Conservation (phyloP, 345 rosid genomes). For the Mangifera indica region DNA sequence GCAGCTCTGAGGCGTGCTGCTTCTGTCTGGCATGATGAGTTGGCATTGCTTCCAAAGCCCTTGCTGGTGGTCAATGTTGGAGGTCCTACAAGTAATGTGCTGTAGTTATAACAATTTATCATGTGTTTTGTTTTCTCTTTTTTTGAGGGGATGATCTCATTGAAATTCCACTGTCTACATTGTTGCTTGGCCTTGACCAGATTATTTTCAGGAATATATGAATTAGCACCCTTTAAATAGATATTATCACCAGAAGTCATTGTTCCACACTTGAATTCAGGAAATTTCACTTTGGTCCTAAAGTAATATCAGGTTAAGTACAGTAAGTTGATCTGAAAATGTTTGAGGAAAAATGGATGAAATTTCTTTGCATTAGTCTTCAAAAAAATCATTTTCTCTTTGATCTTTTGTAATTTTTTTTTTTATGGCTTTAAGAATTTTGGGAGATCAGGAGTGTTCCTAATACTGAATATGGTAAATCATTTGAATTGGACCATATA, state of each 20-base stretch:
- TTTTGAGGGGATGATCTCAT: constrained; percentile 22
- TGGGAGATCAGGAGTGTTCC: background rate
- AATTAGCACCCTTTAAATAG: background rate
- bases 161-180: background rate
- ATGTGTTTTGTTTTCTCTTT: constrained; percentile 19
- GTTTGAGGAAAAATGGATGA: background rate
- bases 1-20: constrained; percentile 65
- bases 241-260: background rate
- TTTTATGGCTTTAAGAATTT: background rate
- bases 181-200: constrained; percentile 10
- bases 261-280: background rate
- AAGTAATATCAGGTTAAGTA: background rate
- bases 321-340: background rate
- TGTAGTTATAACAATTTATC: constrained; percentile 17
- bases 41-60: constrained; percentile 70
- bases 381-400: background rate
- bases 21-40: constrained; percentile 64
- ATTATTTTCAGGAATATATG: constrained; percentile 5
- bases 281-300: background rate
- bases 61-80: constrained; percentile 90
- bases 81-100: constrained; percentile 77
- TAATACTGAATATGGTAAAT: background rate
- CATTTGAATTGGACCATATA: background rate
- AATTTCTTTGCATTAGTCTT: background rate
- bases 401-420: background rate